Conservation (phyloP, 208 protist genomes). For the Acanthamoeba healyi region DNA sequence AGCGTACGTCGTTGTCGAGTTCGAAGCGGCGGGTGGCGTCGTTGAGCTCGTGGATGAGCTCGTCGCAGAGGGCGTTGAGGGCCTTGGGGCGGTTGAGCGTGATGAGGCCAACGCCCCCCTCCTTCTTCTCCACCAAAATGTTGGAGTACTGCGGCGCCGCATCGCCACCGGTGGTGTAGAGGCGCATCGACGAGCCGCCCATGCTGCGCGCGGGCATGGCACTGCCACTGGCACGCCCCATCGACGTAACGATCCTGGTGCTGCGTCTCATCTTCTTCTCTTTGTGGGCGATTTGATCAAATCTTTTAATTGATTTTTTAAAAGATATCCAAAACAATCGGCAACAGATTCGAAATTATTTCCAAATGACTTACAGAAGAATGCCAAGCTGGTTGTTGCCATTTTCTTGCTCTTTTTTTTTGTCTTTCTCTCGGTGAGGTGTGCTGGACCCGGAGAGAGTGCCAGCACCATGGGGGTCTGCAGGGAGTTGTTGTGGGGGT, state of each 20-base stretch:
- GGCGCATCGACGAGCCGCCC: background rate
- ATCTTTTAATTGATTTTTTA: too few species aligned
- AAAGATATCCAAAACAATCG: too few species aligned
- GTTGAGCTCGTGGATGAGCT: constrained; percentile 91
- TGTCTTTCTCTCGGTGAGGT: too few species aligned
- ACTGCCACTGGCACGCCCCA: background rate
- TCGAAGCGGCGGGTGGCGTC: constrained; percentile 91
- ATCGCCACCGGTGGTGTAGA: background rate
- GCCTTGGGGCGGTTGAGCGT: constrained; percentile 95
- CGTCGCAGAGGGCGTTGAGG: constrained; percentile 95
- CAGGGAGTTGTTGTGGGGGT: too few species aligned
- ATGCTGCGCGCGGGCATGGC: background rate
- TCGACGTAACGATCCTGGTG: background rate
- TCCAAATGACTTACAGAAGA: too few species aligned
- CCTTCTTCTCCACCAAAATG: constrained; percentile 81
- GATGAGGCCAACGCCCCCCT: constrained; percentile 89
- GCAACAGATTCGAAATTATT: too few species aligned
- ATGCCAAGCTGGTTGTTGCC: too few species aligned
- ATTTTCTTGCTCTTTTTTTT: too few species aligned
- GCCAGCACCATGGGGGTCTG: too few species aligned
- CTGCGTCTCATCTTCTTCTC: background rate
- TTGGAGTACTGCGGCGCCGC: constrained; percentile 65
- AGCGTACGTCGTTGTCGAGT: constrained; percentile 86
- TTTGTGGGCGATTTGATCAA: too few species aligned
- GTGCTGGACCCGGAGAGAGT: too few species aligned